Percentiles rank a stretch among this genome's conserved stretches.
Conservation (phyloP, 495 filamentous ascomycete genomes). For the Penicillium tannophilum region DNA sequence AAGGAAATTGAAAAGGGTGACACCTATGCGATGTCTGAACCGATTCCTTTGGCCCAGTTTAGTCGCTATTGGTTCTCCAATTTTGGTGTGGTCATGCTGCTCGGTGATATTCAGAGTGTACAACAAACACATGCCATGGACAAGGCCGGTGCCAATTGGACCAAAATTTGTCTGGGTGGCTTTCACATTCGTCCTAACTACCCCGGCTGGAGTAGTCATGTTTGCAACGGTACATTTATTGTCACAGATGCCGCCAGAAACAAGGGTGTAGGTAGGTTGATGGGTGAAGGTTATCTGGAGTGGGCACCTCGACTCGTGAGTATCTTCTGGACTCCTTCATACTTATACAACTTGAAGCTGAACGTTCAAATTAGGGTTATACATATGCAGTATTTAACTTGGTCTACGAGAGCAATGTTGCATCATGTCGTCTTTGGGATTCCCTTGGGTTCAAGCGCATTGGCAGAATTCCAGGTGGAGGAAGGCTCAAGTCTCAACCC, state of each 20-base stretch:
- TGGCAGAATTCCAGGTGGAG: constrained; percentile 85
- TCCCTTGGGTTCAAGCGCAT: constrained; percentile 97
- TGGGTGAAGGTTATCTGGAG: constrained; percentile 93
- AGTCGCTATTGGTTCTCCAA: constrained; percentile 93
- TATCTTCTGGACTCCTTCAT: constrained; percentile 12
- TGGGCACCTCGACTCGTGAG: constrained; percentile 86
- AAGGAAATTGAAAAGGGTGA: constrained; percentile 95
- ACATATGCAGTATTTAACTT: constrained; percentile 97
- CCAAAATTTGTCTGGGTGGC: constrained; percentile 82
- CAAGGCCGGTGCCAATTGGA: constrained; percentile 70
- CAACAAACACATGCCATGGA: constrained; percentile 61
- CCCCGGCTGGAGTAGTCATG: constrained; percentile 90
- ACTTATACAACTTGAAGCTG: background rate
- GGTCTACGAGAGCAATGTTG: constrained; percentile 96
- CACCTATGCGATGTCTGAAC: constrained; percentile 90
- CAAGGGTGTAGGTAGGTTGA: constrained; percentile 83
- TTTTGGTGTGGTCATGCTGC: constrained; percentile 90
- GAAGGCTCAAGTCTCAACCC: constrained; percentile 79
- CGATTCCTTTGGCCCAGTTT: constrained; percentile 75
- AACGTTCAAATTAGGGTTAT: constrained; percentile 63
- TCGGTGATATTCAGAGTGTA: constrained; percentile 72
- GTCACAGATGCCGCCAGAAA: constrained; percentile 90
- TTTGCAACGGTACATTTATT: constrained; percentile 94
- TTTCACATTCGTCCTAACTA: constrained; percentile 99
- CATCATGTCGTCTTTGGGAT: constrained; percentile 95